Evolutionary conservation across 2,329 filamentous ascomycete species (phyloP), one percentile per base, ranked within the genome.

Genomic region (Zelopaecilomyces penicillatus): DNA sequence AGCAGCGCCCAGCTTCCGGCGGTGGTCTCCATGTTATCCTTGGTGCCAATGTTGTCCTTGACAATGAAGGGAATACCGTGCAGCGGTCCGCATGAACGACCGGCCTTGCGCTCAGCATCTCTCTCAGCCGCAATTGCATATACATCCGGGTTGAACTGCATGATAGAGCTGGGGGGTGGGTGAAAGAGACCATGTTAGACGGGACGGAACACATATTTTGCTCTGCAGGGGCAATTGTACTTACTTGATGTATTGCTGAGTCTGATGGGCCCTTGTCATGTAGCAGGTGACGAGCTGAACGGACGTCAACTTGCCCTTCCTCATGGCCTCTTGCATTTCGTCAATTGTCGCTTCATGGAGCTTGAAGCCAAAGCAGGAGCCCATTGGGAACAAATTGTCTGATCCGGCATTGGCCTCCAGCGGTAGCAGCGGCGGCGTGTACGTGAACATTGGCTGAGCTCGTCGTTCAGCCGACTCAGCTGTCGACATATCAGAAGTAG

Each of bases 51-150:
- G 57, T 83, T 84, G 57, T 89, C 84, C 62, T 89, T 89, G 51
- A 87, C 76, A 3, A 83, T 68, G 58, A 85, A 85, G 0, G 85
- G 85, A 37, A 90, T 85, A 3, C 85, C 85, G 58, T 89, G 85
- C 1, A 90, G 69, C 1, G 78, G 78, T 1, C 83, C 75, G n/a
- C 81, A 74, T 7, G 80, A 60, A 34, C 65, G 67, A 27, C 80
- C 80, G 1, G 64, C 54, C 9, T 59, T 56, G 12, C 84, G 73
- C 61, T 88, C 83, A 0, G 56, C 58, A 53, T 89, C 85, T 30
- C 80, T 66, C 10, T 67, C 56, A 5, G 65, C 64, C 4, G 85
- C 85, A 45, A 87, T 85, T 26, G 59, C 56, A 31, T 83, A 64
- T 7, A 71, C 73, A 57, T 88, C 83, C 0, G 84, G 83, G 57